A percentile compares a stretch with the other conserved stretches of the same genome.
Conservation (phyloP, 75 land plant species). For the Sequoiadendron giganteum region DNA sequence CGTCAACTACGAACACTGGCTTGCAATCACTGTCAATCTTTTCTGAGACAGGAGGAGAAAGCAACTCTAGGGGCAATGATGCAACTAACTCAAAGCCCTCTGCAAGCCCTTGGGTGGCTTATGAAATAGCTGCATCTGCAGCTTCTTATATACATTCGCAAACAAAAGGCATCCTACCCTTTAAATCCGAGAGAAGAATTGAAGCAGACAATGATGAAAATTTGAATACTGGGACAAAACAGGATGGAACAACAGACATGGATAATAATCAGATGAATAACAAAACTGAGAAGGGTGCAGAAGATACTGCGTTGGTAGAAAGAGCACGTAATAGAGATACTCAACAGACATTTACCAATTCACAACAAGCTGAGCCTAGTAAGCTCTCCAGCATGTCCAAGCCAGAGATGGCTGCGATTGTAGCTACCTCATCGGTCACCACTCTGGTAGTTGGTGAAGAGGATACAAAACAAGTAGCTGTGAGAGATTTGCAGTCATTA, state of each 20-base stretch:
- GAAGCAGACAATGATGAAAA: too few relatives aligned
- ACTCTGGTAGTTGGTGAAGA: conserved; percentile 60
- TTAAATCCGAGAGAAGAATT: too few relatives aligned
- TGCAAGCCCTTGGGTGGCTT: conserved; percentile 1
- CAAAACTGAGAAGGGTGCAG: neutral
- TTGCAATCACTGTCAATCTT: neutral
- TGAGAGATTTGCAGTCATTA: conserved; percentile 52
- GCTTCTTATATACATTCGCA: conserved; percentile 39
- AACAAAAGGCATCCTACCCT: conserved; percentile 23
- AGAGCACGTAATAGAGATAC: neutral
- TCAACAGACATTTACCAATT: neutral
- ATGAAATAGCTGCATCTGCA: conserved; percentile 38
- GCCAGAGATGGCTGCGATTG: conserved; percentile 37
- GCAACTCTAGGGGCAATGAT: neutral
- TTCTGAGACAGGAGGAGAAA: neutral
- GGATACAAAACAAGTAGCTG: conserved; percentile 46
- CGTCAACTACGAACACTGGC: neutral
- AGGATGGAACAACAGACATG: neutral
- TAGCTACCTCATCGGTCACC: conserved; percentile 46
- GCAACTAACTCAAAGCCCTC: conserved; percentile 12
- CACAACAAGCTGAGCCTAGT: neutral
- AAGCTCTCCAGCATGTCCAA: conserved; percentile 15
- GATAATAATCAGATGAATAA: neutral
- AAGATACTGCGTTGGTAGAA: neutral
- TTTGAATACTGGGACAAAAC: too few relatives aligned